Evolutionary conservation across 2,329 filamentous ascomycete species (phyloP), one percentile per base, ranked within the genome.

Genomic region (Xylaria hypoxylon): DNA sequence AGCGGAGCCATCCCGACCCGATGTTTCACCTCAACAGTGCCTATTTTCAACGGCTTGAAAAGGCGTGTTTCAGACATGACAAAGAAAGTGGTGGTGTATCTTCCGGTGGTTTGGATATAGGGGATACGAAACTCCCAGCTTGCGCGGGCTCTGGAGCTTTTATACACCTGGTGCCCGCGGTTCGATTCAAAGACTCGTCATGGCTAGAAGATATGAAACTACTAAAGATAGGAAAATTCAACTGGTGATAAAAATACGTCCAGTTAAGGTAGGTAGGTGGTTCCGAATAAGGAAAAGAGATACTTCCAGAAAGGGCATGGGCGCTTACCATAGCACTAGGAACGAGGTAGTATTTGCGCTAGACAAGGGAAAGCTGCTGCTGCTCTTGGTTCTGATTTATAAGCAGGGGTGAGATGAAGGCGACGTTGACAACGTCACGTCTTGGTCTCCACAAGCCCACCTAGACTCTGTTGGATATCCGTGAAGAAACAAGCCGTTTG

Each of bases 1-100:
- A 88, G 74, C 2, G 87, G 77, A 83, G 76, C 78, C 84, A 87
- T 69, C 13, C 67, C 71, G 8, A 76, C 59, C 10, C 73, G 70
- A 57, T 75, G 72, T n/a, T 68, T 56, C 40, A 74, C 67, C 47
- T 68, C 68, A 17, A 67, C 50, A 56, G 72, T 70, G 62, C 73
- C 74, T 31, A 75, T 70, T 40, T 60, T 68, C 28, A 75, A 59
- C 19, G 74, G 73, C 57, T 72, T 68, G 53, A 74, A 75, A 35
- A 75, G 68, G 26, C 69, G 71, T 53, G 71, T 68, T 47, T 65
- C 44, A 26, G 68, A 44, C 71, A 72, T 74, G 17, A 42, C 51
- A 2, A 48, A 51, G 2, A 13, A 15, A 15, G 13, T 5, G 19
- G 15, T 40, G 53, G 17, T 15, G 8, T 55, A 11, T 26, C 33